Evolutionary conservation across 768 basidiomycete genomes (phyloP), one percentile per base, ranked within the genome.

Genomic region (Lyophyllum shimeji): DNA sequence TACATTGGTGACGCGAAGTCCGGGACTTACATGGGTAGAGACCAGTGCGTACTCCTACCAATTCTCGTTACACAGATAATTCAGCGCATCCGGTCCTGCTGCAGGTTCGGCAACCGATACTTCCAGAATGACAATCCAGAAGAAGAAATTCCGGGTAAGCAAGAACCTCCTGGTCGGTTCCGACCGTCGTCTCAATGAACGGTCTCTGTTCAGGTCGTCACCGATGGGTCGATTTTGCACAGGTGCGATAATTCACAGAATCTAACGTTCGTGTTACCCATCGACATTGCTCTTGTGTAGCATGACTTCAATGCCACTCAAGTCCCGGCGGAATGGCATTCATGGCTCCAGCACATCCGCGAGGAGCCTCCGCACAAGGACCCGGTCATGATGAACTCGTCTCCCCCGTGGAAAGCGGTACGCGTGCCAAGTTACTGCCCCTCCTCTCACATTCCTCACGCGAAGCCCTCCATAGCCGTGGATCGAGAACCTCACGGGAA

Each of bases 251-350:
- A 7, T 12, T 37, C 49, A 34, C 40, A 46, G 43, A 17, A 18
- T 43, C 24, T 27, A 49, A 29, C 29, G 34, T 27, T 12, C 21
- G 17, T 11, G 29, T 24, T 29, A 50, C 49, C 53, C 25, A 54
- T 6, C 13, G 9, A 29, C 23, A 17, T 23, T 29, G 50, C 40
- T 25, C 45, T 15, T 15, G 46, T 56, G 15, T 58, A 92, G 84
- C 91, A 95, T 67, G 84, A 94, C 59, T 87, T 80, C 73, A 89
- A 98, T 65, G 93, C 91, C n/a, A 82, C 92, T 0, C 96, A 99
- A 76, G 87, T 97, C 33, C 91, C 94, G 15, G 83, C 95, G 0
- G 95, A 96, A 73, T 98, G 96, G 96, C 96, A 97, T 75, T 86
- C 95, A 4, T 98, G 95, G 95, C 74, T 98, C 34, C 80, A 82